Conservation (phyloP, 1,139 yeast genomes). For the Meyerozyma carpophila region DNA sequence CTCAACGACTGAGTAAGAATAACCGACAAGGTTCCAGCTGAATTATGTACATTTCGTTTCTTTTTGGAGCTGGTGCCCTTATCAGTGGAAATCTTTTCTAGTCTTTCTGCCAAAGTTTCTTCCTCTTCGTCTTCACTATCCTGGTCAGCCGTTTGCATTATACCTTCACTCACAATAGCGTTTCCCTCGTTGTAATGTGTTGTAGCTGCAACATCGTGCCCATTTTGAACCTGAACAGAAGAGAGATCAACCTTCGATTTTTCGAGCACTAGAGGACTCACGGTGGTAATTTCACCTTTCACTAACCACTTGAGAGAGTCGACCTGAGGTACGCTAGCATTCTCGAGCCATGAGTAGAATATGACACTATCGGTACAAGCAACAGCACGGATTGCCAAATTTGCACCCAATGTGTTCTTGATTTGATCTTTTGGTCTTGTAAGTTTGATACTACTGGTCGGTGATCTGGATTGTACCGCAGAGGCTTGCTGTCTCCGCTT, state of each 20-base stretch:
- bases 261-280: constrained; percentile 22
- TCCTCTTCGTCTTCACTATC: constrained; percentile 32
- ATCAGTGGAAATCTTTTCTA: constrained; percentile 38
- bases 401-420: constrained; percentile 26
- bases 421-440: constrained; percentile 39
- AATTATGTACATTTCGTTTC: constrained; percentile 27
- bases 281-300: constrained; percentile 18
- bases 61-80: constrained; percentile 12
- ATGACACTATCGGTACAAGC: constrained; percentile 36
- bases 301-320: constrained; percentile 55
- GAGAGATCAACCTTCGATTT: constrained; percentile 36
- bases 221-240: constrained; percentile 38
- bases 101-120: constrained; percentile 57
- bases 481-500: constrained; percentile 29
- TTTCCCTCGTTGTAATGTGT: constrained; percentile 64
- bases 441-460: constrained; percentile 37
- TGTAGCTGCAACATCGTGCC: constrained; percentile 70
- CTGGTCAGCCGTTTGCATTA: constrained; percentile 45
- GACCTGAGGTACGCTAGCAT: constrained; percentile 58
- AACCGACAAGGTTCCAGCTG: constrained; percentile 61
- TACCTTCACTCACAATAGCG: constrained; percentile 62
- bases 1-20: constrained; percentile 67
- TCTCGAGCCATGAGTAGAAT: constrained; percentile 66
- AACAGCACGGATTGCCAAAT: constrained; percentile 37
- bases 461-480: constrained; percentile 42